Conservation (phyloP, 192 early-diverging fungal genomes). For the Coemansia sp. region DNA sequence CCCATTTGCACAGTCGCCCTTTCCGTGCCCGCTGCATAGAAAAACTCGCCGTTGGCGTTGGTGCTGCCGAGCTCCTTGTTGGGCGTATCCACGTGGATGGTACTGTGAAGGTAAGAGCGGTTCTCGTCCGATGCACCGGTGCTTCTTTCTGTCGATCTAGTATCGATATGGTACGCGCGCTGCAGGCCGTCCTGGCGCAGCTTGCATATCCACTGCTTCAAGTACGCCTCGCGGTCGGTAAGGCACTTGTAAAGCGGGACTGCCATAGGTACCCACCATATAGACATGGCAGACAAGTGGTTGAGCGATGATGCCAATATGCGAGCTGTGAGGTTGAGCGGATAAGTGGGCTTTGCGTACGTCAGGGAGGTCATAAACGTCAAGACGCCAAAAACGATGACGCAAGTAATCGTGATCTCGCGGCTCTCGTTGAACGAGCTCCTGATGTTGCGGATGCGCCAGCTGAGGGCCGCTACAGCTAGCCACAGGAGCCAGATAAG, state of each 20-base stretch:
- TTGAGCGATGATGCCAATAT: conserved; percentile 33
- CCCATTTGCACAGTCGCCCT: neutral
- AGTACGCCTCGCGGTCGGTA: conserved; percentile 18
- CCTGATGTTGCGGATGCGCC: too few relatives aligned
- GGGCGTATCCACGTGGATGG: neutral
- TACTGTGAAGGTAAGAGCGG: neutral
- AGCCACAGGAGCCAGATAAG: too few relatives aligned
- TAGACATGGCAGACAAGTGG: conserved; percentile 29
- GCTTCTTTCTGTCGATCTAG: neutral
- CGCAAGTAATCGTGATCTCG: too few relatives aligned
- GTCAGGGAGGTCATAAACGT: too few relatives aligned
- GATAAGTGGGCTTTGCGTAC: conserved; percentile 21
- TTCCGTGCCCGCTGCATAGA: neutral
- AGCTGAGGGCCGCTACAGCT: too few relatives aligned
- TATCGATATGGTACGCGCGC: conserved; percentile 21
- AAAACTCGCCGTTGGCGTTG: neutral
- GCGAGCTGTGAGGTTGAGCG: conserved; percentile 18
- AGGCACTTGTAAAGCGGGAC: conserved; percentile 32
- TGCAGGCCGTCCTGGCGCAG: conserved; percentile 36
- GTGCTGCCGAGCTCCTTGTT: neutral
- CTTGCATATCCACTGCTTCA: conserved; percentile 21
- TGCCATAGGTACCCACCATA: conserved; percentile 50
- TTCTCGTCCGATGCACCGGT: neutral
- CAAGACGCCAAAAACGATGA: too few relatives aligned
- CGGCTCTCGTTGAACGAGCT: too few relatives aligned